Percentiles rank a stretch among this genome's conserved stretches.
phyloP scores from a whole-genome alignment of 768 basidiomycete species.

The Phanerodontia chrysosporium region DNA sequence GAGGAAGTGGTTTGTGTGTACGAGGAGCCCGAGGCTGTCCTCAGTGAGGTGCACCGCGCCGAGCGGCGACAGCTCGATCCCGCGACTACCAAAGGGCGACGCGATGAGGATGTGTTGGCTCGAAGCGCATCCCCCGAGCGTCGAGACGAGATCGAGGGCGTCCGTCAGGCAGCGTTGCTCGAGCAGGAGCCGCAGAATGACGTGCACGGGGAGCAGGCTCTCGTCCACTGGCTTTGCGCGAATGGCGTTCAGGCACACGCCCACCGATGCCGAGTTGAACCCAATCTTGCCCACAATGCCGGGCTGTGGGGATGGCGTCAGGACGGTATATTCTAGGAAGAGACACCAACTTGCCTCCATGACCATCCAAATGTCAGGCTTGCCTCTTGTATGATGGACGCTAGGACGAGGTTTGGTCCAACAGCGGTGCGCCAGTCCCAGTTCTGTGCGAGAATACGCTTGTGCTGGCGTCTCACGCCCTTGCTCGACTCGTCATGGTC shows the following conservation, averaged over 20 bases:
- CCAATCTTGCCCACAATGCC: slow-evolving; percentile 37
- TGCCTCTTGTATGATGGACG: slow-evolving; percentile 25
- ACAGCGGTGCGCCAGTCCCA: slow-evolving; percentile 34
- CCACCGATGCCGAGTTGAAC: slow-evolving; percentile 32
- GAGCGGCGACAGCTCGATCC: slow-evolving; percentile 30
- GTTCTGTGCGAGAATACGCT: slow-evolving; percentile 31
- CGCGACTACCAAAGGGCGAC: slow-evolving; percentile 23
- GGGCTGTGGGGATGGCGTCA: slow-evolving; percentile 17
- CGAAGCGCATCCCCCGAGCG: slow-evolving; percentile 30
- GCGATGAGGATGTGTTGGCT: slow-evolving; percentile 34
- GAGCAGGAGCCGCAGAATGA: slow-evolving; percentile 29
- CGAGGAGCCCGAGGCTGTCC: slow-evolving; percentile 25
- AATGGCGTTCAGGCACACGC: slow-evolving; percentile 34
- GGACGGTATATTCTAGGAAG: not conserved
- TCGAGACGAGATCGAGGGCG: slow-evolving; percentile 24
- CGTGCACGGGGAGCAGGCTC: slow-evolving; percentile 29
- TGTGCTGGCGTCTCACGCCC: not conserved
- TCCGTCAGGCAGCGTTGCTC: slow-evolving; percentile 24
- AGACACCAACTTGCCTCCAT: slow-evolving; percentile 25
- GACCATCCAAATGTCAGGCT: slow-evolving; percentile 33
- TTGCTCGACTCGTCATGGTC: slow-evolving; percentile 1
- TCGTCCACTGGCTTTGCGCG: slow-evolving; percentile 28
- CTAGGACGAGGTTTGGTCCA: slow-evolving; percentile 30
- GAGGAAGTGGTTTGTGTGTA: slow-evolving; percentile 36
- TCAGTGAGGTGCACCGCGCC: slow-evolving; percentile 23